phyloP scores from a whole-genome alignment of 768 basidiomycete genomes.

The Pulveroboletus sp. region DNA sequence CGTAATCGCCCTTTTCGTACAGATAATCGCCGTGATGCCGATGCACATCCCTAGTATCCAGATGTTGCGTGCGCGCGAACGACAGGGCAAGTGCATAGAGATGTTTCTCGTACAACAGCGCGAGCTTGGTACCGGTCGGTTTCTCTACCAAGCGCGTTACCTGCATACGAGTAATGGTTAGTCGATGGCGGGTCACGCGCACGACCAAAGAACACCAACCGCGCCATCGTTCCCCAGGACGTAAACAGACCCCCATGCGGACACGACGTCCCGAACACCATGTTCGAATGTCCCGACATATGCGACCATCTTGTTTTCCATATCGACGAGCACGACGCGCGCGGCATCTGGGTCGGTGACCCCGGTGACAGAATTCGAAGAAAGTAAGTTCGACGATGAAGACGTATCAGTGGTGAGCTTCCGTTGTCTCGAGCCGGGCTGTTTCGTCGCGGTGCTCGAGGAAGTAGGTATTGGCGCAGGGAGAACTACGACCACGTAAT shows the following conservation, averaged over 20 bases:
- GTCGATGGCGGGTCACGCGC: not conserved
- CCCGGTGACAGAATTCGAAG: slow-evolving; percentile 37
- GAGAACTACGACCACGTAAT: slow-evolving; percentile 87
- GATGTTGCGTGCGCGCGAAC: slow-evolving; percentile 73
- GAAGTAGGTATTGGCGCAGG: slow-evolving; percentile 73
- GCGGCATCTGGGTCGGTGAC: slow-evolving; percentile 55
- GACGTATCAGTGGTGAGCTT: slow-evolving; percentile 18
- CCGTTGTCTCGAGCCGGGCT: slow-evolving; percentile 17
- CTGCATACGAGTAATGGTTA: slow-evolving; percentile 32
- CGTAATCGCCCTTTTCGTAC: slow-evolving; percentile 87
- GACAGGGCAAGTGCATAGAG: slow-evolving; percentile 78
- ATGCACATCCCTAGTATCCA: slow-evolving; percentile 88
- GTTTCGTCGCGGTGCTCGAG: slow-evolving; percentile 55
- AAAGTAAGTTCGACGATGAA: slow-evolving; percentile 6
- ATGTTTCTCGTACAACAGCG: slow-evolving; percentile 76
- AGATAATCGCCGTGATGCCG: slow-evolving; percentile 87
- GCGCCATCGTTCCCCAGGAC: slow-evolving; percentile 75
- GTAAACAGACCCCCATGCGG: slow-evolving; percentile 77
- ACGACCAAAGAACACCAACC: slow-evolving; percentile 39
- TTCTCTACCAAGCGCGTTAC: slow-evolving; percentile 70
- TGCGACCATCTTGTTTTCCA: slow-evolving; percentile 86
- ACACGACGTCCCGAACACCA: slow-evolving; percentile 80
- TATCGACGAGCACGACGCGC: slow-evolving; percentile 83
- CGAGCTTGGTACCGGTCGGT: slow-evolving; percentile 78
- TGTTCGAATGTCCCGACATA: slow-evolving; percentile 78